These are phyloP conservation scores for Abelmoschus esculentus DNA, from an alignment of 345 rosid genomes.

Conservation along the genomic window DNA sequence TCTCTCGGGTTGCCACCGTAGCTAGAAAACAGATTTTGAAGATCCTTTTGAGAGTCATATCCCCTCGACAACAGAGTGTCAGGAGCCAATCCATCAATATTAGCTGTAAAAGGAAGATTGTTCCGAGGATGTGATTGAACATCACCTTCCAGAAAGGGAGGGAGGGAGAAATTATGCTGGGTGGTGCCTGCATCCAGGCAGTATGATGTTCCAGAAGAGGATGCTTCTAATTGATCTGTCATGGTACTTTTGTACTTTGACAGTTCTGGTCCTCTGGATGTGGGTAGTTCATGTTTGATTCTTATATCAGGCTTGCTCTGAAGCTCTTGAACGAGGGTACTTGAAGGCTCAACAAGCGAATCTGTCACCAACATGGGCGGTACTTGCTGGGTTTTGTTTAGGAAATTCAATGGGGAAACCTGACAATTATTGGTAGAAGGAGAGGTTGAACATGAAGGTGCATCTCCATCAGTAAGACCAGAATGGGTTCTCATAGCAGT, in stretches of 20 bases:
- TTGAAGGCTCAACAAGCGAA: constrained; percentile 44
- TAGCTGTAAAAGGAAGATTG: constrained; percentile 53
- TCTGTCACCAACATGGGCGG: constrained; percentile 50
- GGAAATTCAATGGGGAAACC: constrained; percentile 53
- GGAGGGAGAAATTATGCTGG: constrained; percentile 67
- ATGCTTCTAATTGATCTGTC: constrained; percentile 79
- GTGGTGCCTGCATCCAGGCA: constrained; percentile 64
- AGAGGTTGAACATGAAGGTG: constrained; percentile 93
- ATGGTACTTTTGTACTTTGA: constrained; percentile 53
- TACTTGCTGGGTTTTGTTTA: constrained; percentile 53
- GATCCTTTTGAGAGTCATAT: constrained; percentile 87
- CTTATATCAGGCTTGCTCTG: constrained; percentile 53
- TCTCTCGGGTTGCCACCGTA: constrained; percentile 69
- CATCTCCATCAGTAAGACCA: constrained; percentile 73
- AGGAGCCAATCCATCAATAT: constrained; percentile 59
- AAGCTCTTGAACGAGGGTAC: constrained; percentile 53
- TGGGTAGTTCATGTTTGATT: constrained; percentile 50
- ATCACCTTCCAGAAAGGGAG: constrained; percentile 70
- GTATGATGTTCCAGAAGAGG: constrained; percentile 91
- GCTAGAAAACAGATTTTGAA: constrained; percentile 80
- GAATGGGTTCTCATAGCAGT: constrained; percentile 50
- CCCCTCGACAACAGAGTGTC: constrained; percentile 78
- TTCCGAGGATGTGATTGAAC: constrained; percentile 60
- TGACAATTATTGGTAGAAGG: constrained; percentile 71
- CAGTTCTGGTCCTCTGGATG: constrained; percentile 45